Base-by-base conservation (phyloP, 805 yeast species). In the Nakazawaea anatomiae region DNA sequence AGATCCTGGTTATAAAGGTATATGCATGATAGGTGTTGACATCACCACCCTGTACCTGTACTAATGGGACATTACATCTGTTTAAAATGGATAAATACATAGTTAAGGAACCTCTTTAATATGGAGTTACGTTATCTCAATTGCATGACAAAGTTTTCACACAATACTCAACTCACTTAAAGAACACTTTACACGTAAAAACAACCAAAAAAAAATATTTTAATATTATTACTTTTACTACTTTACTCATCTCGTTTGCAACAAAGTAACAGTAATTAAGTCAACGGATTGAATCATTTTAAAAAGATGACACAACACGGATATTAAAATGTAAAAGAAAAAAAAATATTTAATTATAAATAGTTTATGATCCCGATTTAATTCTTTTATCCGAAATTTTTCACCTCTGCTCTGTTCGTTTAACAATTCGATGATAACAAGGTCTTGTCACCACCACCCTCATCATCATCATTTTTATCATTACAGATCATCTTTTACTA, bases 1-100 rank as follows among this genome's bases (percentile, higher is more conserved):
- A 11, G 8, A 42, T 42, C 35, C 12, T n/a, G 44, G 35, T 28
- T 10, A 8, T 3, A n/a, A 42, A 35, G 18, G 8, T 10, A 4
- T 11, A 42, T 42, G 44, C 44, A 42, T 42, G 44, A 43, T 10
- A 34, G n/a, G 18, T 25, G 51, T 42, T 44, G 52, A 48, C 52
- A 48, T 48, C 52, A 48, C 52, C 40, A 18, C 36, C n/a, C 4
- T 12, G 14, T 7, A 39, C 46, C 46, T 32, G 40, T 47, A 12
- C 25, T 30, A 47, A n/a, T 4, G 5, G 28, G 32, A 25, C 11
- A 38, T 6, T 29, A 38, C 10, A 32, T 35, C 47, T 39, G 11
- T 44, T n/a, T 7, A 18, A 39, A 18, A 6, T 11, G 47, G 52
- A 43, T 34, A 39, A 31, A 12, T 12, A 6, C 52, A 44, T 44